Evolutionary conservation across 2,329 filamentous ascomycete species (phyloP).

Genomic region (Fusarium nurragi): DNA sequence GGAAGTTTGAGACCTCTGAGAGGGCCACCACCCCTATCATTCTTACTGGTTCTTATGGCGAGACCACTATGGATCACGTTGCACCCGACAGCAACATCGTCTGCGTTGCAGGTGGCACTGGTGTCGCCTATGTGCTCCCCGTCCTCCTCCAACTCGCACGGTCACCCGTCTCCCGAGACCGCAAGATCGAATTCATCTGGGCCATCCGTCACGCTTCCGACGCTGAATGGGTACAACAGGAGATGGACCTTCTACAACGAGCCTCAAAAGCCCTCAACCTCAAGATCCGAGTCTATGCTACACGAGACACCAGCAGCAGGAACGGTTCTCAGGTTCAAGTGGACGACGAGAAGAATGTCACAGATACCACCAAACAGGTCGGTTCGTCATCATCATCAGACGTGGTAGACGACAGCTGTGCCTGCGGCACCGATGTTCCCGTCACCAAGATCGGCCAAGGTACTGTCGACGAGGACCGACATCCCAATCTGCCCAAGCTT

Average conservation of each 20-base stretch:
- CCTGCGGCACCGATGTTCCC: slow-evolving; percentile 44
- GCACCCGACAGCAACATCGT: slow-evolving; percentile 53
- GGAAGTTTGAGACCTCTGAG: slow-evolving; percentile 47
- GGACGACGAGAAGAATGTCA: slow-evolving; percentile 36
- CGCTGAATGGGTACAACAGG: slow-evolving; percentile 65
- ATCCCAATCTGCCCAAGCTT: slow-evolving; percentile 58
- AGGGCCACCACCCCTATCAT: slow-evolving; percentile 62
- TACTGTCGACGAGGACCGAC: slow-evolving; percentile 46
- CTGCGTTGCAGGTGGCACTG: slow-evolving; percentile 54
- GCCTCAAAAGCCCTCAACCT: slow-evolving; percentile 53
- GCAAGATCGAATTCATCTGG: slow-evolving; percentile 71
- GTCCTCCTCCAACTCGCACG: slow-evolving; percentile 48
- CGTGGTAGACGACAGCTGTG: slow-evolving; percentile 35
- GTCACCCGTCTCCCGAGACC: slow-evolving; percentile 56
- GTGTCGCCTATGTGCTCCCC: slow-evolving; percentile 53
- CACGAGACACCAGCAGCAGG: slow-evolving; percentile 55
- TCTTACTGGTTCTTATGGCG: slow-evolving; percentile 71
- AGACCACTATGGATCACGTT: slow-evolving; percentile 55
- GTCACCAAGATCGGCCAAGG: slow-evolving; percentile 46
- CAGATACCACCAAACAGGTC: slow-evolving; percentile 20
- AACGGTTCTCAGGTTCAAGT: slow-evolving; percentile 27
- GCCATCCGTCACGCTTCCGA: slow-evolving; percentile 65
- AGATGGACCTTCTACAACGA: slow-evolving; percentile 61
- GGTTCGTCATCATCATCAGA: slow-evolving; percentile 42
- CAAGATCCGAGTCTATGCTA: slow-evolving; percentile 67